phyloP scores from a whole-genome alignment of 2,329 filamentous ascomycete species.

The Ustilaginoidea virens region DNA sequence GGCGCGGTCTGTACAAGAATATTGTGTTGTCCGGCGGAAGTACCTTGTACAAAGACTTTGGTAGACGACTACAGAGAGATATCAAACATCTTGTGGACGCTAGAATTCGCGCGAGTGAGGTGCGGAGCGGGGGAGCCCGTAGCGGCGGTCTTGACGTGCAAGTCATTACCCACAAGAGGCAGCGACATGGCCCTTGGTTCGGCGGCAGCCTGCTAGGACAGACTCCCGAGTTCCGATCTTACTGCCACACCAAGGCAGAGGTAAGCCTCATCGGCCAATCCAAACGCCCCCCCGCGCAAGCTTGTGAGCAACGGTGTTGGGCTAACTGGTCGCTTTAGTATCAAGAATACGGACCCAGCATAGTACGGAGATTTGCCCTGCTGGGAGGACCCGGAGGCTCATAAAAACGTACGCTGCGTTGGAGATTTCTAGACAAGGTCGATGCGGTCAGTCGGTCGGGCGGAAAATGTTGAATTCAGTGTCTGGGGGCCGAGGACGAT shows the following conservation, averaged over 20 bases:
- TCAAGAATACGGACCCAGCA: conserved; percentile 89
- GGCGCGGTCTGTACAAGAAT: conserved; percentile 97
- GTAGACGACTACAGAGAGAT: conserved; percentile 85
- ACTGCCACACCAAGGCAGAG: conserved; percentile 87
- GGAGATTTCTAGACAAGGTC: too few species aligned
- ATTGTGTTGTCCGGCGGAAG: conserved; percentile 96
- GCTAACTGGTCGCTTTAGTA: conserved; percentile 40
- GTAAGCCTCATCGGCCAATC: conserved; percentile 24
- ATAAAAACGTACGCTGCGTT: too few species aligned
- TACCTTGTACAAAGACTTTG: conserved; percentile 97
- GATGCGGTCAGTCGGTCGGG: too few species aligned
- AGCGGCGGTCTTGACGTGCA: conserved; percentile 92
- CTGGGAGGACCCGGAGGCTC: conserved; percentile 81
- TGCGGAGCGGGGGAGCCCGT: conserved; percentile 77
- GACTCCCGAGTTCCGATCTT: conserved; percentile 95
- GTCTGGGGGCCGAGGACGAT: too few species aligned
- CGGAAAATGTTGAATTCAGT: too few species aligned
- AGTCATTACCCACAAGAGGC: conserved; percentile 93
- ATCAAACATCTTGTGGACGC: conserved; percentile 93
- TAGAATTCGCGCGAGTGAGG: conserved; percentile 82
- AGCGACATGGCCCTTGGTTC: conserved; percentile 97
- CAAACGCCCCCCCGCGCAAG: too few species aligned
- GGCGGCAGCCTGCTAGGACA: conserved; percentile 91
- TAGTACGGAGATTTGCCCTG: conserved; percentile 86
- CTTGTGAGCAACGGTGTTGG: not conserved